Conservation (phyloP, 2,329 filamentous ascomycete genomes). For the Beauveria medogensis region DNA sequence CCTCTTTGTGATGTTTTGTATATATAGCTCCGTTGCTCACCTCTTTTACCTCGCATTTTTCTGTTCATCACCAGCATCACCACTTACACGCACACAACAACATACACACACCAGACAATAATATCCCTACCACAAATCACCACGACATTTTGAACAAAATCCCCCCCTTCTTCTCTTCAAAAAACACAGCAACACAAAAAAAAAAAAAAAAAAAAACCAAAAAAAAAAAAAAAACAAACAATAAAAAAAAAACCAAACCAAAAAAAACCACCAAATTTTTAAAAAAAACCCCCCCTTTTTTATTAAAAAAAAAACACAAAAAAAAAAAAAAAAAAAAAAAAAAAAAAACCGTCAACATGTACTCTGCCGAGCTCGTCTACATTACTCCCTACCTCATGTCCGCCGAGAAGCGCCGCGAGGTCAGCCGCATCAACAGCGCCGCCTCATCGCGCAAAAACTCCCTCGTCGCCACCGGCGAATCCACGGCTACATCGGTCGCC, state of each 20-base stretch:
- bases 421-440: constrained; percentile 8
- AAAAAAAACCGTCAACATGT: too few relatives aligned
- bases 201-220: not conserved
- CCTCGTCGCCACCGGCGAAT: not conserved
- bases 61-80: constrained; percentile 4
- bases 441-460: constrained; percentile 11
- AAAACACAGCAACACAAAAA: not conserved
- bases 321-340: not conserved
- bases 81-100: constrained; percentile 4
- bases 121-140: not conserved
- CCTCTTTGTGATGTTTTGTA: constrained; percentile 1
- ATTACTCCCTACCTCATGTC: constrained; percentile 11
- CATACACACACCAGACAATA: not conserved
- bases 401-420: not conserved
- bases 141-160: not conserved
- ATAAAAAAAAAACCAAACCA: too few relatives aligned
- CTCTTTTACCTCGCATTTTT: not conserved
- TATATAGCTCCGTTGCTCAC: constrained; percentile 3
- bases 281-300: too few relatives aligned
- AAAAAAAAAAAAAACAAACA: too few relatives aligned
- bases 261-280: too few relatives aligned
- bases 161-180: not conserved
- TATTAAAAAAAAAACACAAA: not conserved
- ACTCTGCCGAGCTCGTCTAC: constrained; percentile 10
- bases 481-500: not conserved